These are phyloP conservation scores for Ogataea degrootiae DNA, from an alignment of 805 yeast genomes.

Conservation along the genomic window DNA sequence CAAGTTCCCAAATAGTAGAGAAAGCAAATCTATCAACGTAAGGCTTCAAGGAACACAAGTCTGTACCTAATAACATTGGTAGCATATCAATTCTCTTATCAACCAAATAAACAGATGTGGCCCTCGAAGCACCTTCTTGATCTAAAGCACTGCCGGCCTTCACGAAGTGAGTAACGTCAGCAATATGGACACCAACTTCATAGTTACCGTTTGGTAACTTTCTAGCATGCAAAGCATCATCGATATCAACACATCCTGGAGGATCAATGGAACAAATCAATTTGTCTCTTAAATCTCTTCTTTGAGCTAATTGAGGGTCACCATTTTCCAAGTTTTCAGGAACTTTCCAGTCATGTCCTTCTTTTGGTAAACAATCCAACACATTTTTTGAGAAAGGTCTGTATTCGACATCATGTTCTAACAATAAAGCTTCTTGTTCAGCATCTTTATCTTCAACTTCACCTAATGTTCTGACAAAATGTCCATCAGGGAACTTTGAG, in stretches of 20 bases:
- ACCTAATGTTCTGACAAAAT: slow-evolving; percentile 85
- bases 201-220: slow-evolving; percentile 84
- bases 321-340: slow-evolving; percentile 59
- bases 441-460: slow-evolving; percentile 89
- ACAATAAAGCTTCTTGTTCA: slow-evolving; percentile 88
- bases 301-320: slow-evolving; percentile 51
- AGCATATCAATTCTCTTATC: slow-evolving; percentile 99
- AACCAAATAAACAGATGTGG: slow-evolving; percentile 94
- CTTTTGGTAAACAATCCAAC: slow-evolving; percentile 84
- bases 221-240: slow-evolving; percentile 92
- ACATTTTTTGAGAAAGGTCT: slow-evolving; percentile 93
- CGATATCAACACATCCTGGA: slow-evolving; percentile 97
- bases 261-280: slow-evolving; percentile 96
- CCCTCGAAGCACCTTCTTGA: slow-evolving; percentile 94
- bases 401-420: slow-evolving; percentile 96
- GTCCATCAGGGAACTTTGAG: slow-evolving; percentile 89
- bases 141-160: slow-evolving; percentile 89
- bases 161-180: slow-evolving; percentile 97
- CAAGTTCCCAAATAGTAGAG: slow-evolving; percentile 93
- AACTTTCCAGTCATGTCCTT: slow-evolving; percentile 91
- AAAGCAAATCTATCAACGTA: slow-evolving; percentile 95
- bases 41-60: slow-evolving; percentile 90
- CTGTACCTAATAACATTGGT: slow-evolving; percentile 92
- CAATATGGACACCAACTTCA: slow-evolving; percentile 98
- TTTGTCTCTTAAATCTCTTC: slow-evolving; percentile 84